Evolutionary conservation across 2,329 filamentous ascomycete genomes (phyloP), one percentile per base, ranked within the genome.

Genomic region (Uncinocarpus reesii): DNA sequence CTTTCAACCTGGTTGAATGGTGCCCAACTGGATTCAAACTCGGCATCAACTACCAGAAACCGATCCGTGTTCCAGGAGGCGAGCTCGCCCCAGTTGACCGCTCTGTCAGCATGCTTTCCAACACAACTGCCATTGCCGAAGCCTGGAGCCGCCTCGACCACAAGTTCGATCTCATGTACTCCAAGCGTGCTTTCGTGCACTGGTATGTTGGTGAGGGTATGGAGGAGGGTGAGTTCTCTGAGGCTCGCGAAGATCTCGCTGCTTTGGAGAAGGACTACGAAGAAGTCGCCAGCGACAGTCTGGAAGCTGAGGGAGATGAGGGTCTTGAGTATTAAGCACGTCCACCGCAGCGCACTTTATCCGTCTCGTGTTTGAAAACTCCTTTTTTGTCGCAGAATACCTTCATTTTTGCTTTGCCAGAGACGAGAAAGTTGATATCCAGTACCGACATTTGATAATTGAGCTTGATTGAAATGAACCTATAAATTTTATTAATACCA

Each of bases 111-210:
- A 96, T 98, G 92, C 78, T 98, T 54, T 72, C 69, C 60, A 72
- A 98, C 80, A 98, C 92, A 61, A 98, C 92, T 46, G 90, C 92
- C 64, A 98, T 98, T 64, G 86, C 90, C 65, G 90, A 96, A 76
- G 92, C 92, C 56, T 98, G 92, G 92, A 89, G 86, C 56, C 88
- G 88, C 58, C 81, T 98, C 57, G 93, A 88, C 54, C 80, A 84
- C 80, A 98, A 98, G 77, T 98, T 98, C 77, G 92, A 98, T 67
- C 86, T 98, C 69, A 98, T 98, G 92, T 95, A 96, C 83, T 93
- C 87, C 71, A 98, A 98, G 84, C 92, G 92, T 77, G 92, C 92
- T 55, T 98, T 98, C 74, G 92, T 98, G 57, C 92, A 98, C 76
- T 98, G 92, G 92, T 98, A 96, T 65, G 92, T 98, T 66, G 92